phyloP scores from a whole-genome alignment of 2,329 filamentous ascomycete genomes.

The Lecanicillium sp. region DNA sequence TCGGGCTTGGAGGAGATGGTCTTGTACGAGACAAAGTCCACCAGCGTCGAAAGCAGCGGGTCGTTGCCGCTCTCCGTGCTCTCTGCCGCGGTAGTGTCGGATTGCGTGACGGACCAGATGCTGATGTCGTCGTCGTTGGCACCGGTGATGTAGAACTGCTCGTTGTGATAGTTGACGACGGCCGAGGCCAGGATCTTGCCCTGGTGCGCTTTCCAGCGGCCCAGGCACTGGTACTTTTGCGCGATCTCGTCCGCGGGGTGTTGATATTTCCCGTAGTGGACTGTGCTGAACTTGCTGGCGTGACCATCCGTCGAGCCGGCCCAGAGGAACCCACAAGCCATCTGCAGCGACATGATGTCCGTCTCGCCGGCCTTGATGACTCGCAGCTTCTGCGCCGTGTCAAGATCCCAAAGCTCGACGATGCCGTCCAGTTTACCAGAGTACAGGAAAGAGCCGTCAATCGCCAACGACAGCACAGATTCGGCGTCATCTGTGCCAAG shows the following conservation, averaged over 20 bases:
- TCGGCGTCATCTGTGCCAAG: constrained; percentile 56
- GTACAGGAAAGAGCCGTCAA: constrained; percentile 90
- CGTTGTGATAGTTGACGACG: constrained; percentile 60
- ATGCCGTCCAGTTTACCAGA: constrained; percentile 82
- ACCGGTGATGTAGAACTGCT: constrained; percentile 87
- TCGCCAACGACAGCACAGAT: constrained; percentile 68
- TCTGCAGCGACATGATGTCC: constrained; percentile 80
- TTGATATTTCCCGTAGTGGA: constrained; percentile 54
- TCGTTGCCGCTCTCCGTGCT: constrained; percentile 37
- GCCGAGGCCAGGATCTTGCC: constrained; percentile 85
- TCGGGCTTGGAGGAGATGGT: constrained; percentile 84
- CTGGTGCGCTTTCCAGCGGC: constrained; percentile 75
- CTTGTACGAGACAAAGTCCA: constrained; percentile 84
- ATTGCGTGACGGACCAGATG: constrained; percentile 69
- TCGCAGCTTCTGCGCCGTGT: constrained; percentile 83
- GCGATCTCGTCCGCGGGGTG: constrained; percentile 52
- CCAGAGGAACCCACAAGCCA: constrained; percentile 80
- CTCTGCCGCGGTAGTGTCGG: constrained; percentile 27
- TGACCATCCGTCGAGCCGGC: constrained; percentile 86
- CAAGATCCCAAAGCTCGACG: constrained; percentile 93
- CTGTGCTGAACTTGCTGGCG: constrained; percentile 66
- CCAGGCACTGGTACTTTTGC: constrained; percentile 75
- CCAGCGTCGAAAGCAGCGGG: constrained; percentile 63
- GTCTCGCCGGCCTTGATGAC: constrained; percentile 75
- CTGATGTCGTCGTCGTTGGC: constrained; percentile 87